These are phyloP conservation scores for Kodamaea fungicola DNA, from an alignment of 1,139 yeast species.

Conservation along the genomic window DNA sequence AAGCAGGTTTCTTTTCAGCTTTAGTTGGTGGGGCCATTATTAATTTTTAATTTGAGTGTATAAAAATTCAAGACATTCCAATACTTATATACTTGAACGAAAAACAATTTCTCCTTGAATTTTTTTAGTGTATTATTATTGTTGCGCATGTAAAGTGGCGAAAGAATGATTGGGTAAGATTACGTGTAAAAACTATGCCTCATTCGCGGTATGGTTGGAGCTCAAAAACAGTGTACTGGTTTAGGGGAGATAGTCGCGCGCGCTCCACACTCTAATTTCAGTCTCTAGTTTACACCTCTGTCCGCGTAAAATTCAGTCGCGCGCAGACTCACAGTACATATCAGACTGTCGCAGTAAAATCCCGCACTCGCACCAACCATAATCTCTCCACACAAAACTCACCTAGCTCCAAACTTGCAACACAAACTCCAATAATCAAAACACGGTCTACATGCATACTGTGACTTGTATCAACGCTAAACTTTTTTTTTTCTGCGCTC, in stretches of 20 bases:
- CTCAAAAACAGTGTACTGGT: neutral
- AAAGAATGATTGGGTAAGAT: slow-evolving; percentile 11
- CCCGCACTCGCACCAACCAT: neutral
- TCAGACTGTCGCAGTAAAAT: neutral
- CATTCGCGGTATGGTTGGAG: neutral
- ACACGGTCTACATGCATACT: too few species aligned
- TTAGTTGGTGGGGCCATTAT: slow-evolving; percentile 80
- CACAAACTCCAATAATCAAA: too few species aligned
- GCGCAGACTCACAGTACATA: neutral
- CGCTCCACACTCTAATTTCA: neutral
- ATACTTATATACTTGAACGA: slow-evolving; percentile 2
- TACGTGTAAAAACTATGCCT: too few species aligned
- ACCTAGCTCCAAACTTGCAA: too few species aligned
- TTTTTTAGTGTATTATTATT: slow-evolving; percentile 24
- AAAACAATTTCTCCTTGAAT: slow-evolving; percentile 28
- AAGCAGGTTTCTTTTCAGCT: slow-evolving; percentile 98
- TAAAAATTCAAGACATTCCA: slow-evolving; percentile 1
- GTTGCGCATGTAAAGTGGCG: slow-evolving; percentile 52
- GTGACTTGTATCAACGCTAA: too few species aligned
- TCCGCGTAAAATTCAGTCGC: neutral
- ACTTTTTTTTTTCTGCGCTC: too few species aligned
- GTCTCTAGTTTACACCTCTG: neutral
- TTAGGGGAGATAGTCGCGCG: neutral
- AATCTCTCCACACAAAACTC: too few species aligned
- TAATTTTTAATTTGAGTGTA: slow-evolving; percentile 8